A percentile compares a stretch with the other conserved stretches of the same genome.
Evolutionary conservation across 2,329 filamentous ascomycete species (phyloP).

Genomic region (Ophiocordyceps unilateralis): DNA sequence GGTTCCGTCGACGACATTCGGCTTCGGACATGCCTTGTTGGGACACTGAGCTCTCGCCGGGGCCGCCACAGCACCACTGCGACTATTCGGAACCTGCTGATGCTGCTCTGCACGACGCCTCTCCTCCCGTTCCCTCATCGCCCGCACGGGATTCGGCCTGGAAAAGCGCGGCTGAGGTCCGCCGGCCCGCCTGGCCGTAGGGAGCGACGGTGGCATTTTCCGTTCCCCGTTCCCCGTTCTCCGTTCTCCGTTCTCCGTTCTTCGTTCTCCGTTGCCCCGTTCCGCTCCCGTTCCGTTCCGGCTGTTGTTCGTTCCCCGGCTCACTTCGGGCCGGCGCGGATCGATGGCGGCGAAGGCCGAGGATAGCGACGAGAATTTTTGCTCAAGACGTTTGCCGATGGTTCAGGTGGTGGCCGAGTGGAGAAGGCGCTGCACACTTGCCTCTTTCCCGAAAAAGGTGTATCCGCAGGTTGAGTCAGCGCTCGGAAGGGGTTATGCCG

Average conservation of each 20-base stretch:
- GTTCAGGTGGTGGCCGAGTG: not conserved
- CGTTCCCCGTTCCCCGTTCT: too few relatives aligned
- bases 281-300: too few relatives aligned
- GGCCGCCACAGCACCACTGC: conserved; percentile 14
- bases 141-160: not conserved
- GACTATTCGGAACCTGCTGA: conserved; percentile 5
- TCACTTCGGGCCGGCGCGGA: too few relatives aligned
- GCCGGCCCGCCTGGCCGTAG: not conserved
- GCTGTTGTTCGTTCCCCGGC: too few relatives aligned
- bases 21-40: conserved; percentile 42
- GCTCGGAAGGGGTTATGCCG: not conserved
- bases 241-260: too few relatives aligned
- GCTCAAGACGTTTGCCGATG: too few relatives aligned
- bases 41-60: conserved; percentile 30
- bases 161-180: not conserved
- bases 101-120: not conserved
- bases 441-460: not conserved
- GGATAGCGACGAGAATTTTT: not conserved
- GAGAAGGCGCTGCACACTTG: not conserved
- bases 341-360: too few relatives aligned
- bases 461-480: not conserved
- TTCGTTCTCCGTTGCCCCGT: too few relatives aligned
- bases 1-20: conserved; percentile 46
- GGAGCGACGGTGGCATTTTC: not conserved
- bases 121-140: not conserved